Evolutionary conservation across 2,329 filamentous ascomycete genomes (phyloP).

Genomic region (Pleoardoris graminearum): DNA sequence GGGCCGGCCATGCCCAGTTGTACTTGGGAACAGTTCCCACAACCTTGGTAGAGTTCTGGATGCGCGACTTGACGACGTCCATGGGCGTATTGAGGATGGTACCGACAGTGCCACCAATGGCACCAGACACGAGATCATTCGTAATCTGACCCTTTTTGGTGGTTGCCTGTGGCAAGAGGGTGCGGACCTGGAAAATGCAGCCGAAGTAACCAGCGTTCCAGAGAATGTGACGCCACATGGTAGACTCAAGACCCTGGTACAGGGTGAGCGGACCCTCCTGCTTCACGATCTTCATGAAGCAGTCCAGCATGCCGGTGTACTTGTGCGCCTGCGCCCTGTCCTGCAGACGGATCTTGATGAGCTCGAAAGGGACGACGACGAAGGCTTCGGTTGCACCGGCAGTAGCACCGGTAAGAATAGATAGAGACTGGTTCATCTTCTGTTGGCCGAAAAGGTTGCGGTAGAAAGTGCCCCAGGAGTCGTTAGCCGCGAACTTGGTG

Average conservation of each 20-base stretch:
- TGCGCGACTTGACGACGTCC: conserved; percentile 97
- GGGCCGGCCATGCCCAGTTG: conserved; percentile 94
- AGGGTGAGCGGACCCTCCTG: conserved; percentile 83
- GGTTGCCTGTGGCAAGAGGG: conserved; percentile 77
- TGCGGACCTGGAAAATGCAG: conserved; percentile 95
- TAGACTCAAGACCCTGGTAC: conserved; percentile 96
- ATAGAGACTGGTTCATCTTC: conserved; percentile 90
- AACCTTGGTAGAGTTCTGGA: conserved; percentile 89
- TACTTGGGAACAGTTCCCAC: conserved; percentile 87
- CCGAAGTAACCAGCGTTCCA: conserved; percentile 99
- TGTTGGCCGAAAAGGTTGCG: conserved; percentile 79
- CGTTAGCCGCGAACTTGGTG: conserved; percentile 98
- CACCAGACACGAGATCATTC: conserved; percentile 86
- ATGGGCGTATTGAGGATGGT: conserved; percentile 94
- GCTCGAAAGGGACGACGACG: conserved; percentile 96
- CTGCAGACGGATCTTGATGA: conserved; percentile 97
- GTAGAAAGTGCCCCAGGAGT: conserved; percentile 96
- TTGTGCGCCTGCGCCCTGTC: conserved; percentile 91
- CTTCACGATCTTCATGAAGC: conserved; percentile 77
- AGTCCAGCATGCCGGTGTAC: conserved; percentile 81
- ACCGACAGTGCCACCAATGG: conserved; percentile 84
- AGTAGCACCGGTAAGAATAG: conserved; percentile 89
- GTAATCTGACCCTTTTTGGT: conserved; percentile 79
- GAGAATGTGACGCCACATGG: conserved; percentile 90
- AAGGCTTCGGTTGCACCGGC: conserved; percentile 95